A percentile compares a stretch with the other conserved stretches of the same genome.
Evolutionary conservation across 371 early-diverging fungal species (phyloP).

Genomic region (Rhizopus sp.): DNA sequence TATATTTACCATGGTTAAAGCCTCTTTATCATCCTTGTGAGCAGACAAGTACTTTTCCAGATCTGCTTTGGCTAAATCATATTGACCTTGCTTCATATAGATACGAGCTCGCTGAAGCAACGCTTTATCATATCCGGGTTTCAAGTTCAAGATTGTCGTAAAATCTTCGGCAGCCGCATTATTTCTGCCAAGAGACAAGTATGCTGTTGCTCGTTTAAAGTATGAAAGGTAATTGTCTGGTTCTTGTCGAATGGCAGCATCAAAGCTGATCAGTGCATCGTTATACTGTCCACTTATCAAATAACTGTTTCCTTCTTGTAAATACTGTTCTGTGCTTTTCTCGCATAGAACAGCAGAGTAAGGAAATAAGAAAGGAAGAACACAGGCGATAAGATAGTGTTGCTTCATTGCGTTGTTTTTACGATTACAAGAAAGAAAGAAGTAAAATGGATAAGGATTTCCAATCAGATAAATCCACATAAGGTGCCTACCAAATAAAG

Average conservation of each 20-base stretch:
- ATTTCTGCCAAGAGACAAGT: constrained; percentile 73
- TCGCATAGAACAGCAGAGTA: constrained; percentile 30
- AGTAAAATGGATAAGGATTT: too few species aligned
- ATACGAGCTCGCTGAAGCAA: constrained; percentile 80
- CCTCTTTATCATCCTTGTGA: background rate
- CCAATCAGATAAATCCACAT: too few species aligned
- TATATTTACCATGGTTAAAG: background rate
- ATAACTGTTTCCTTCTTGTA: constrained; percentile 67
- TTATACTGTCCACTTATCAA: constrained; percentile 60
- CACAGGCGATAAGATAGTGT: constrained; percentile 33
- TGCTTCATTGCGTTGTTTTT: constrained; percentile 31
- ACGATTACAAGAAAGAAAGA: constrained; percentile 55
- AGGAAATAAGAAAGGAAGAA: constrained; percentile 36
- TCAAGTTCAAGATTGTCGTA: constrained; percentile 69
- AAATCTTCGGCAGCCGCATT: constrained; percentile 80
- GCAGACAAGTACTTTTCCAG: constrained; percentile 34
- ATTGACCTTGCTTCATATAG: constrained; percentile 70
- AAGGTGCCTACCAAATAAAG: too few species aligned
- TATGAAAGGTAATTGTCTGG: constrained; percentile 80
- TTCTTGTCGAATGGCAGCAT: constrained; percentile 72
- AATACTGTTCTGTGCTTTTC: constrained; percentile 53
- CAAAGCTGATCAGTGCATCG: constrained; percentile 69
- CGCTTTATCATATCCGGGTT: constrained; percentile 84
- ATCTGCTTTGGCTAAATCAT: constrained; percentile 63
- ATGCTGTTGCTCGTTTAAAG: constrained; percentile 85